phyloP scores from a whole-genome alignment of 805 yeast species.

The Blastobotrys peoriensis region DNA sequence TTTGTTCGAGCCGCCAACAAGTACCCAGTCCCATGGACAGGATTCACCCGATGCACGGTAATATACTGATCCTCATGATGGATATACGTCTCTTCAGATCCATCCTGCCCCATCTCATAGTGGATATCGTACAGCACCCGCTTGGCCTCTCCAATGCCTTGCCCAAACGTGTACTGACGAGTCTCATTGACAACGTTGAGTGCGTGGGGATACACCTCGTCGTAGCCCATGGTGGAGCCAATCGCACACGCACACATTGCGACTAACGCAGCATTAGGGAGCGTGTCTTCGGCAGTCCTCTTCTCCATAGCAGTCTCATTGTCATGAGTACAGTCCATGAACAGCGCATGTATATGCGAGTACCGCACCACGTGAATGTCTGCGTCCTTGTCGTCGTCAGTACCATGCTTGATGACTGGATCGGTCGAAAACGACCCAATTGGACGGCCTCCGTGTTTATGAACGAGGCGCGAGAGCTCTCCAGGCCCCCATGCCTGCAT shows the following conservation, averaged over 20 bases:
- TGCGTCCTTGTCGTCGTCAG: conserved; percentile 9
- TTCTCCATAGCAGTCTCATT: conserved; percentile 85
- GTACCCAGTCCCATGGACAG: conserved; percentile 82
- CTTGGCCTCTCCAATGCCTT: conserved; percentile 78
- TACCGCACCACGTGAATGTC: conserved; percentile 46
- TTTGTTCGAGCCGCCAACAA: conserved; percentile 83
- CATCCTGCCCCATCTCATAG: conserved; percentile 35
- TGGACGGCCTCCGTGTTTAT: conserved; percentile 91
- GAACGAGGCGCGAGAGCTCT: conserved; percentile 80
- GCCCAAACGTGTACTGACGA: conserved; percentile 47
- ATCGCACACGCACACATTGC: conserved; percentile 89
- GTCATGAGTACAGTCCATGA: conserved; percentile 98
- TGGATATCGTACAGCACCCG: conserved; percentile 31
- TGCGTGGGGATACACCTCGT: conserved; percentile 80
- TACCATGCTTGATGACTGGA: conserved; percentile 40
- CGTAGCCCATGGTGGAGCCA: conserved; percentile 92
- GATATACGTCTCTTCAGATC: conserved; percentile 85
- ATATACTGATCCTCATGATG: conserved; percentile 92
- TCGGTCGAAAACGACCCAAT: conserved; percentile 84
- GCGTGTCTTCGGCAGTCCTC: conserved; percentile 88
- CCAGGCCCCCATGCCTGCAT: conserved; percentile 92
- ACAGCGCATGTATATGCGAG: conserved; percentile 83
- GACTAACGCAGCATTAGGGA: conserved; percentile 92
- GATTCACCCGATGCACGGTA: conserved; percentile 80
- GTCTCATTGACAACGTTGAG: conserved; percentile 75